Base-by-base conservation (phyloP, 139 green algal genomes). In the Picochlorum sp. region DNA sequence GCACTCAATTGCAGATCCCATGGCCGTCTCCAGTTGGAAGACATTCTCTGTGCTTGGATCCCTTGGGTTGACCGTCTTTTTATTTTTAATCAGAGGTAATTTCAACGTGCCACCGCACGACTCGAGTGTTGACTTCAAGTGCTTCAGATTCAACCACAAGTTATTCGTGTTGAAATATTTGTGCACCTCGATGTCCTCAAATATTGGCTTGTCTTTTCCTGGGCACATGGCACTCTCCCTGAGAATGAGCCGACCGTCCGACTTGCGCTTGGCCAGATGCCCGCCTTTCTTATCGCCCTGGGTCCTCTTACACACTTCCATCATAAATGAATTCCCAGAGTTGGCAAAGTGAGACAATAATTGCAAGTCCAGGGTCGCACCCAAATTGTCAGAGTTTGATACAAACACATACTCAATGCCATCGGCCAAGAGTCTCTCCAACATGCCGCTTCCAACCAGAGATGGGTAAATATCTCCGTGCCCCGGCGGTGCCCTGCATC, bases 91-190 rank as follows among this genome's bases (percentile, higher is more conserved):
- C 3, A 94, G 80, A 11, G 88, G 86, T 71, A 96, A 81, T 26
- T 66, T 49, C 61, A 96, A 81, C 38, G 85, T 72, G 16, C 86
- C 88, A 49, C 65, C 74, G 20, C n/a, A 44, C 10, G 57, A 59
- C 4, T 82, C 68, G 23, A 85, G 61, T 0, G 68, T 70, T 21
- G 59, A 62, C 73, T 90, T 81, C 20, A 94, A 77, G 49, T 72
- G 64, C 16, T 68, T 57, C 50, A 95, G 76, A 71, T 89, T 88
- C 11, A 95, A 75, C 88, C 89, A 96, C 64, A 96, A 68, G 79
- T 96, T 96, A 85, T 96, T 96, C 61, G 89, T 96, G 85, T 96
- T 96, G 84, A 96, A 96, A 80, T 88, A 96, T 32, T 78, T 81
- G 82, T 89, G 83, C 75, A 83, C 81, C 6, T 30, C 55, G 49